phyloP scores from a whole-genome alignment of 306 rosid genomes.

The Leucaena leucocephala region DNA sequence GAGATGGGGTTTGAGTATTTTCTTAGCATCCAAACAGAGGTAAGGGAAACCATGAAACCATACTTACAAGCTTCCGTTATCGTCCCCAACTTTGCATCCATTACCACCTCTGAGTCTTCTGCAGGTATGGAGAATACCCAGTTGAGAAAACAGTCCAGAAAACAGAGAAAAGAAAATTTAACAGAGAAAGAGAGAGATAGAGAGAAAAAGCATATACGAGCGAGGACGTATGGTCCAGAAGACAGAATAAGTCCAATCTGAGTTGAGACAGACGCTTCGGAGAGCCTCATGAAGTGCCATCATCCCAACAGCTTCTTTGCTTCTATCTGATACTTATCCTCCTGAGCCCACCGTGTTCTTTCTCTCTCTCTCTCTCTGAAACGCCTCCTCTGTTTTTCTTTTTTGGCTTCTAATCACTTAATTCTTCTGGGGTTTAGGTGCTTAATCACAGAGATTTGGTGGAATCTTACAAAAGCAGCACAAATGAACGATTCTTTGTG shows the following conservation, averaged over 20 bases:
- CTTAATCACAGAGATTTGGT: background rate
- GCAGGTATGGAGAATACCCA: constrained; percentile 48
- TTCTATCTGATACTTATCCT: constrained; percentile 69
- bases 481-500: background rate
- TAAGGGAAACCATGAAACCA: background rate
- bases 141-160: constrained; percentile 25
- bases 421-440: background rate
- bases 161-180: background rate
- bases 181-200: background rate
- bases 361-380: constrained; percentile 7
- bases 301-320: constrained; percentile 99
- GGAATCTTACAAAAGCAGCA: constrained; percentile 1
- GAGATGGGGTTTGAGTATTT: background rate
- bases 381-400: constrained; percentile 37
- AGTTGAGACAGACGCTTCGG: constrained; percentile 69
- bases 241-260: constrained; percentile 99
- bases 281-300: constrained; percentile 99
- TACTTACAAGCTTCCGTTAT: constrained; percentile 82
- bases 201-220: constrained; percentile 60
- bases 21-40: background rate
- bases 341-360: constrained; percentile 99
- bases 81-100: constrained; percentile 99
- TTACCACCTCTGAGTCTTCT: constrained; percentile 92
- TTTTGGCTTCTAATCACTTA: constrained; percentile 32
- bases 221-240: constrained; percentile 99